phyloP scores from a whole-genome alignment of 768 basidiomycete species.

The Macrolepiota albuminosa region DNA sequence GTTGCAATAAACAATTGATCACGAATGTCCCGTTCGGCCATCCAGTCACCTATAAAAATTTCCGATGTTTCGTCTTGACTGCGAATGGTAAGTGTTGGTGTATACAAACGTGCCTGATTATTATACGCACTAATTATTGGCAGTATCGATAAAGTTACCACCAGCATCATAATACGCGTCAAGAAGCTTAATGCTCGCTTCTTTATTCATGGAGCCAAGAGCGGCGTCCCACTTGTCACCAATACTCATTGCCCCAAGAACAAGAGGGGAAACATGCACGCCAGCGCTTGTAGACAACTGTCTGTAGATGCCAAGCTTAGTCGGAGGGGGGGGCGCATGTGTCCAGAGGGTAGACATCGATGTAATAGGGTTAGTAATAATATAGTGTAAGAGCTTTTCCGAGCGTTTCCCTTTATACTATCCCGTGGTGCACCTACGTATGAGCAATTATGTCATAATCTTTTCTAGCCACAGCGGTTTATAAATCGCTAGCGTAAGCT shows the following conservation, averaged over 20 bases:
- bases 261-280: constrained; percentile 43
- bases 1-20: constrained; percentile 43
- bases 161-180: constrained; percentile 34
- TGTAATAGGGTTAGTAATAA: background rate
- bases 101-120: background rate
- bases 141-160: constrained; percentile 40
- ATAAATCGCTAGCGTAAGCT: no score
- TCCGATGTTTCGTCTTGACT: constrained; percentile 38
- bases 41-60: constrained; percentile 46
- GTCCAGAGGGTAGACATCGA: background rate
- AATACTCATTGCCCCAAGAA: constrained; percentile 45
- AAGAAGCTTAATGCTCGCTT: constrained; percentile 34
- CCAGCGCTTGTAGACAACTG: constrained; percentile 34
- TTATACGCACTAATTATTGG: constrained; percentile 30
- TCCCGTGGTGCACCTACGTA: background rate
- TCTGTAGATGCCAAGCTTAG: constrained; percentile 34
- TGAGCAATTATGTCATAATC: background rate
- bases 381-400: no score
- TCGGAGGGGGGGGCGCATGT: constrained; percentile 21
- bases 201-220: constrained; percentile 31
- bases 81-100: background rate
- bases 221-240: constrained; percentile 29
- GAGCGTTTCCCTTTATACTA: background rate
- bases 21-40: constrained; percentile 32
- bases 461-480: background rate